phyloP scores from a whole-genome alignment of 352 stramenopile genomes.

The Phytophthora hibernalis region DNA sequence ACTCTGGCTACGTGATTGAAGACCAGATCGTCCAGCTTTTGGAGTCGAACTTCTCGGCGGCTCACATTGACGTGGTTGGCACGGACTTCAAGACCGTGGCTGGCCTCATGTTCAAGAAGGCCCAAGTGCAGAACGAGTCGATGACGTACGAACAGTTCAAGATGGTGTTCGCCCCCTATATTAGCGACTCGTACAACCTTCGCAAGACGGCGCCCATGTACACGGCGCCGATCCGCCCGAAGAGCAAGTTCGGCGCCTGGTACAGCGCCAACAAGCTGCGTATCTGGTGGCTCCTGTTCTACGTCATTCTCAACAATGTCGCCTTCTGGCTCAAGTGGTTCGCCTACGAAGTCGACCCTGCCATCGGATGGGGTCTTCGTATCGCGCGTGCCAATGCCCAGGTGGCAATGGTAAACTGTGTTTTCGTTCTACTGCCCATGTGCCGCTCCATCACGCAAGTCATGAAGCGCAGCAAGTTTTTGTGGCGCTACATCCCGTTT shows the following conservation, averaged over 20 bases:
- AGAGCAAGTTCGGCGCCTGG: conserved; percentile 70
- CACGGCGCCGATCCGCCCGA: conserved; percentile 35
- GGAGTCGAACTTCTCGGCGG: conserved; percentile 74
- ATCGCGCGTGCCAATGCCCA: conserved; percentile 79
- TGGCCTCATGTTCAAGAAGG: conserved; percentile 76
- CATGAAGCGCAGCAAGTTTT: conserved; percentile 66
- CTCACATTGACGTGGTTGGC: conserved; percentile 77
- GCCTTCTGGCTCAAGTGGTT: conserved; percentile 84
- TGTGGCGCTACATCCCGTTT: conserved; percentile 83
- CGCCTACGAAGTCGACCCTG: conserved; percentile 74
- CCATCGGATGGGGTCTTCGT: conserved; percentile 74
- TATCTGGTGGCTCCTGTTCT: conserved; percentile 83
- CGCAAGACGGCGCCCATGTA: conserved; percentile 46
- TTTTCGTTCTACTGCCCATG: conserved; percentile 83
- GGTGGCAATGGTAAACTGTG: conserved; percentile 79
- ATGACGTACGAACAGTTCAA: conserved; percentile 83
- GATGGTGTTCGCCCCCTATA: conserved; percentile 73
- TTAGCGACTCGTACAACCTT: conserved; percentile 64
- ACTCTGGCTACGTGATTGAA: conserved; percentile 58
- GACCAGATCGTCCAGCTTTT: conserved; percentile 73
- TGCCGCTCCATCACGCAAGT: conserved; percentile 79
- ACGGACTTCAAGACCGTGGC: conserved; percentile 75
- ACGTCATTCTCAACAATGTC: conserved; percentile 68
- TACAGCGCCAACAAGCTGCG: conserved; percentile 79
- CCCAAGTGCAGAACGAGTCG: conserved; percentile 53